Conservation (phyloP, 192 early-diverging fungal genomes). For the Backusella macrospora region DNA sequence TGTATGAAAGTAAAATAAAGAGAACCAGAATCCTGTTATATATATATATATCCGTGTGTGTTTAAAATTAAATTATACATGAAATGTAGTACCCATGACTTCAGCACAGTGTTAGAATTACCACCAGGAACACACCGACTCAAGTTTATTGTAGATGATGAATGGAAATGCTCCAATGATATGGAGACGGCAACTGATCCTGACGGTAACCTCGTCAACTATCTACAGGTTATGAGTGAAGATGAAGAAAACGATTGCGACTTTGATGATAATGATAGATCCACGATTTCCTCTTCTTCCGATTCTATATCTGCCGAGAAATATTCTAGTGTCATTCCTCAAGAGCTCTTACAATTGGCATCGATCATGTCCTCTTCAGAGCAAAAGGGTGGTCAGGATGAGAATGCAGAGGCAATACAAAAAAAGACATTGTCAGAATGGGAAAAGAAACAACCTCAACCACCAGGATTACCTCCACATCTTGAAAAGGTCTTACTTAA, state of each 20-base stretch:
- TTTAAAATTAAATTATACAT: background rate
- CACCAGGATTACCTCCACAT: slow-evolving; percentile 90
- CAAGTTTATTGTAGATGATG: slow-evolving; percentile 98
- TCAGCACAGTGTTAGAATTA: slow-evolving; percentile 82
- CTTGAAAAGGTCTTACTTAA: slow-evolving; percentile 93
- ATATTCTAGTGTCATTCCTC: slow-evolving; percentile 44
- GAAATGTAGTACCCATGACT: slow-evolving; percentile 65
- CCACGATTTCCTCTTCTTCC: slow-evolving; percentile 14
- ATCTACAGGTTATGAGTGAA: slow-evolving; percentile 82
- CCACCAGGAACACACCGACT: slow-evolving; percentile 94
- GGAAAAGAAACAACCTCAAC: slow-evolving; percentile 50
- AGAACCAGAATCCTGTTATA: no score
- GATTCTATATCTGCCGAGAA: slow-evolving; percentile 29
- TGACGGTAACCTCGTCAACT: slow-evolving; percentile 96
- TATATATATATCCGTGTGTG: no score
- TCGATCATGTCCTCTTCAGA: background rate
- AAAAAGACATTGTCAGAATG: slow-evolving; percentile 3
- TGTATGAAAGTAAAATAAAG: no score
- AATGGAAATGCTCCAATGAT: slow-evolving; percentile 95
- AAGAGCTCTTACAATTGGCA: slow-evolving; percentile 33
- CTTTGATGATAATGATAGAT: slow-evolving; percentile 23
- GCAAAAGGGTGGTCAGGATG: background rate
- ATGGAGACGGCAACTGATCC: slow-evolving; percentile 89
- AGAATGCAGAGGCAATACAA: background rate
- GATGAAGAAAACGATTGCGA: slow-evolving; percentile 58